phyloP scores from a whole-genome alignment of 345 rosid genomes.

The Diplotaxis tenuifolia region DNA sequence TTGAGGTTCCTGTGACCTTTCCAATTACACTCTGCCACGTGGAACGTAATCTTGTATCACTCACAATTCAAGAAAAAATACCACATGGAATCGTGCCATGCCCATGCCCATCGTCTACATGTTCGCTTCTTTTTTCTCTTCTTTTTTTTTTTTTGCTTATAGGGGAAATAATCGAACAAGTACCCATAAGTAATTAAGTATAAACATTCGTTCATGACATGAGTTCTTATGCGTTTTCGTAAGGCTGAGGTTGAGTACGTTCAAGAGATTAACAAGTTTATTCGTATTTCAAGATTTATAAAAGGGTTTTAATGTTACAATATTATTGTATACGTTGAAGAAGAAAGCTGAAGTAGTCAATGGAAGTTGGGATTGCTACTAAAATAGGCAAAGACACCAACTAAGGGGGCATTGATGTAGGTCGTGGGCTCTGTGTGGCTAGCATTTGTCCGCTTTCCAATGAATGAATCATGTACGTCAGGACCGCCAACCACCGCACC shows the following conservation, averaged over 20 bases:
- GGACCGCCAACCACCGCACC: conserved; percentile 97
- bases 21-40: conserved; percentile 55
- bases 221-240: background rate
- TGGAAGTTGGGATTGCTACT: conserved; percentile 53
- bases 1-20: conserved; percentile 62
- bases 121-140: background rate
- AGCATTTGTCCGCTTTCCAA: conserved; percentile 62
- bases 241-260: too few relatives aligned
- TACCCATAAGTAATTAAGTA: background rate
- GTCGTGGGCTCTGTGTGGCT: conserved; percentile 83
- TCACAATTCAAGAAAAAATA: conserved; percentile 15
- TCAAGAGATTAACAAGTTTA: too few relatives aligned
- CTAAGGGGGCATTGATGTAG: conserved; percentile 90
- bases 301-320: too few relatives aligned
- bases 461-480: conserved; percentile 51
- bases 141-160: conserved; percentile 5
- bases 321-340: too few relatives aligned
- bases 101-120: background rate
- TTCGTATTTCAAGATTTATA: too few relatives aligned
- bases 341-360: too few relatives aligned
- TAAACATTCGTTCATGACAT: background rate
- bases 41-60: conserved; percentile 50
- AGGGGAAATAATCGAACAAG: background rate
- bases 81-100: background rate
- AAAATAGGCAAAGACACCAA: conserved; percentile 80